Percentiles rank a stretch among this genome's conserved stretches.
Conservation (phyloP, 768 basidiomycete species). For the Hygrocybe coccinea region DNA sequence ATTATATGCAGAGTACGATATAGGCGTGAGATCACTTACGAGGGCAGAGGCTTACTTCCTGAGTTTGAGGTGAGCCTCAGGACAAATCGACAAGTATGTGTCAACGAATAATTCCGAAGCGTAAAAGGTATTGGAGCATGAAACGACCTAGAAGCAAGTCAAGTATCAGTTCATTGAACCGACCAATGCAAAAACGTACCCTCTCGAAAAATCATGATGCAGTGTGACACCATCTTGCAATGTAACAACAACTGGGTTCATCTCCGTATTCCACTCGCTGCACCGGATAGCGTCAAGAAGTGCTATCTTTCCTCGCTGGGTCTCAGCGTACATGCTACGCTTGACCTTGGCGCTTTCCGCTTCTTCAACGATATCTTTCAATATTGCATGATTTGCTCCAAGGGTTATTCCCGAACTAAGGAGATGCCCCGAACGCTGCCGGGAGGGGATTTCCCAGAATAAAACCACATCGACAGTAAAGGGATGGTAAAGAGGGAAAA, state of each 20-base stretch:
- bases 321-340: constrained; percentile 90
- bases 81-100: constrained; percentile 53
- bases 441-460: constrained; percentile 67
- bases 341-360: constrained; percentile 61
- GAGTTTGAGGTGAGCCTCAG: constrained; percentile 41
- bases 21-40: constrained; percentile 16
- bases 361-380: constrained; percentile 56
- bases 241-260: constrained; percentile 61
- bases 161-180: constrained; percentile 1
- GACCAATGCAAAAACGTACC: constrained; percentile 45
- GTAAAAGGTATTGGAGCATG: constrained; percentile 49
- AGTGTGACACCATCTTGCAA: constrained; percentile 41
- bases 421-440: constrained; percentile 57
- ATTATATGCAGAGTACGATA: background rate
- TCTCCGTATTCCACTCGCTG: constrained; percentile 76
- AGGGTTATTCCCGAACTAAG: constrained; percentile 54
- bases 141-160: constrained; percentile 44
- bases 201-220: constrained; percentile 61
- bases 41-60: constrained; percentile 13
- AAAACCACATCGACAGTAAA: constrained; percentile 65
- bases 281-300: constrained; percentile 61
- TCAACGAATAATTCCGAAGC: constrained; percentile 69
- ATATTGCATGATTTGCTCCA: constrained; percentile 63
- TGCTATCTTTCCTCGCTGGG: constrained; percentile 63
- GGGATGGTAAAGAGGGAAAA: constrained; percentile 83